Evolutionary conservation across 306 rosid species (phyloP).

Genomic region (Pueraria montana): DNA sequence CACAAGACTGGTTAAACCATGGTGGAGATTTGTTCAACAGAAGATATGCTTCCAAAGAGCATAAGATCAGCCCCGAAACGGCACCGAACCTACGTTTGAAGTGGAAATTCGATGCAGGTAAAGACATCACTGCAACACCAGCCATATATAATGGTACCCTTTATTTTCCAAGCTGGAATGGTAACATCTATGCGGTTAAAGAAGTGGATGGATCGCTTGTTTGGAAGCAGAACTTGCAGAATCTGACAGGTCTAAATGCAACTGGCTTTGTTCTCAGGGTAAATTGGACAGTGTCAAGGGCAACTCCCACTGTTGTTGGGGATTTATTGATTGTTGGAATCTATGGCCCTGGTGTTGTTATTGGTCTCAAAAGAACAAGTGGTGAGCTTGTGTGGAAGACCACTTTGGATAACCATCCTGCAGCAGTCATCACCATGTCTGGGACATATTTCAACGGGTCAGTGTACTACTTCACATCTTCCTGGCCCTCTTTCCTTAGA

Average conservation of each 20-base stretch:
- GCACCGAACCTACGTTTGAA: slow-evolving; percentile 54
- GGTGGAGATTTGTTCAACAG: slow-evolving; percentile 72
- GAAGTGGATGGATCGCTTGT: slow-evolving; percentile 45
- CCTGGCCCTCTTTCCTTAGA: background rate
- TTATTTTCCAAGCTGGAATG: slow-evolving; percentile 85
- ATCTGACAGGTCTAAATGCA: slow-evolving; percentile 59
- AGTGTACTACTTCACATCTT: background rate
- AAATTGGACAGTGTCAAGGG: slow-evolving; percentile 61
- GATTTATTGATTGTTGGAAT: slow-evolving; percentile 49
- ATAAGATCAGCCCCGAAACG: slow-evolving; percentile 59
- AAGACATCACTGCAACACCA: slow-evolving; percentile 70
- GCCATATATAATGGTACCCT: slow-evolving; percentile 58
- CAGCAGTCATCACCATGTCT: slow-evolving; percentile 66
- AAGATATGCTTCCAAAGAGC: slow-evolving; percentile 66
- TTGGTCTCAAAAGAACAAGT: slow-evolving; percentile 58
- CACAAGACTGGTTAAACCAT: slow-evolving; percentile 69
- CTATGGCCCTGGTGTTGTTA: slow-evolving; percentile 69
- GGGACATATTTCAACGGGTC: slow-evolving; percentile 73
- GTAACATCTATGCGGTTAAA: slow-evolving; percentile 69
- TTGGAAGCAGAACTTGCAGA: slow-evolving; percentile 51
- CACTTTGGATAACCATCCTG: slow-evolving; percentile 52
- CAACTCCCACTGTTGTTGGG: slow-evolving; percentile 64
- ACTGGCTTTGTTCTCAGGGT: slow-evolving; percentile 52
- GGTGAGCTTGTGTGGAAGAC: slow-evolving; percentile 70
- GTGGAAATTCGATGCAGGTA: slow-evolving; percentile 69